Evolutionary conservation across 2,329 filamentous ascomycete species (phyloP), one percentile per base, ranked within the genome.

Genomic region (Beauveria brongniartii): DNA sequence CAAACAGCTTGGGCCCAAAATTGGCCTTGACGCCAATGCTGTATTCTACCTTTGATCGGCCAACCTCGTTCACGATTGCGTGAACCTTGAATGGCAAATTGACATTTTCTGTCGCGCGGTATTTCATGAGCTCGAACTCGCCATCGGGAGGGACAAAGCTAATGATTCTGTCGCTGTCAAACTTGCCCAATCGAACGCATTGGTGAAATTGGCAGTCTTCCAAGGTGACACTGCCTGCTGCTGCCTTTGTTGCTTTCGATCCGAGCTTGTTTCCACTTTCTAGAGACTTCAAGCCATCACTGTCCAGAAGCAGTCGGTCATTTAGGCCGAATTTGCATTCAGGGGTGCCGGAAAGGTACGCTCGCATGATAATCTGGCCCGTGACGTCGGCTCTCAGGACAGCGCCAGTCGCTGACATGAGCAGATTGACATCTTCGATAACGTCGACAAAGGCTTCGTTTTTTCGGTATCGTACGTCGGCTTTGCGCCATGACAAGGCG

Each of bases 141-240:
- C 94, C 94, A 72, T 99, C 94, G 3, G 94, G 94, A 2, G 94
- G 94, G 43, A 99, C 88, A 73, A 99, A 97, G 63, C 89, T 94
- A 74, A 99, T 97, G 73, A 96, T 97, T 65, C 94, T 84, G 75
- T 99, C 94, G 34, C 89, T 89, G 74, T 97, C 94, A 71, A 99
- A 99, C 72, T 95, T 95, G 66, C 93, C 92, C 34, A 99, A 82
- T 78, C 97, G 96, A 63, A 99, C 94, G 74, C 94, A 99, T 75
- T 99, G 94, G 75, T 99, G 94, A 77, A 99, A 97, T 71, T 97
- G 94, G 71, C 95, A 97, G 74, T 99, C 94, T 73, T 99, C 95
- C 28, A 99, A 81, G 0, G 92, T 96, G 58, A 99, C 95, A 65
- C 90, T 95, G 41, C 94, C 94, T 1, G 94, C 94, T 0, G 94